Percentiles rank a stretch among this genome's conserved stretches.
Conservation (phyloP, 2,329 filamentous ascomycete genomes). For the Teratosphaeria epicoccoides region DNA sequence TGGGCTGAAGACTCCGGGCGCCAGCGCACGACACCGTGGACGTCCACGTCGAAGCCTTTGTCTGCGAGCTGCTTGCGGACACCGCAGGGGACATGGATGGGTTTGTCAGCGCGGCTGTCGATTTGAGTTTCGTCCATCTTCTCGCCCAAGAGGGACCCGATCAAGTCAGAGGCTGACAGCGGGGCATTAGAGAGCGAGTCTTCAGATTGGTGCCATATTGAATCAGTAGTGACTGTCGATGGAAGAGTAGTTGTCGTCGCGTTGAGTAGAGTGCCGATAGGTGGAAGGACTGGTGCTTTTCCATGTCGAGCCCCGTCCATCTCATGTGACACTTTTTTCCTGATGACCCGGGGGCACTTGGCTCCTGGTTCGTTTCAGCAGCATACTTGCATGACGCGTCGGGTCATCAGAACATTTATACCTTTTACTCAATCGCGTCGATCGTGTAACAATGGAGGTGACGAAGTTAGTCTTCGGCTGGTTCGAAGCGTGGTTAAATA, state of each 20-base stretch:
- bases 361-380: not conserved
- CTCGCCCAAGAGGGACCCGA: not conserved
- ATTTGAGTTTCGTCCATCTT: not conserved
- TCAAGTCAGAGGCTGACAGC: not conserved
- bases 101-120: not conserved
- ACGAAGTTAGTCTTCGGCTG: no score
- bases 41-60: constrained; percentile 10
- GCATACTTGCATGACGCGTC: no score
- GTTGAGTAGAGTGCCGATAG: not conserved
- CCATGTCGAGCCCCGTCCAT: not conserved
- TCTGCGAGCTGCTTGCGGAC: constrained; percentile 5
- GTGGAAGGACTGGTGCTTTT: not conserved
- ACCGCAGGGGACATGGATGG: constrained; percentile 5
- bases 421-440: no score
- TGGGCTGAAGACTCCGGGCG: constrained; percentile 5
- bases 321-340: not conserved
- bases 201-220: not conserved
- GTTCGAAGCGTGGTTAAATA: no score
- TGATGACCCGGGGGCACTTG: not conserved
- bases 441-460: no score
- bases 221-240: not conserved
- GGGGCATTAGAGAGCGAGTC: not conserved
- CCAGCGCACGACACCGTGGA: constrained; percentile 11
- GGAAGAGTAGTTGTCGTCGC: not conserved
- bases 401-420: no score